These are phyloP conservation scores for Aspergillus felis DNA, from an alignment of 2,329 filamentous ascomycete species.

Conservation along the genomic window DNA sequence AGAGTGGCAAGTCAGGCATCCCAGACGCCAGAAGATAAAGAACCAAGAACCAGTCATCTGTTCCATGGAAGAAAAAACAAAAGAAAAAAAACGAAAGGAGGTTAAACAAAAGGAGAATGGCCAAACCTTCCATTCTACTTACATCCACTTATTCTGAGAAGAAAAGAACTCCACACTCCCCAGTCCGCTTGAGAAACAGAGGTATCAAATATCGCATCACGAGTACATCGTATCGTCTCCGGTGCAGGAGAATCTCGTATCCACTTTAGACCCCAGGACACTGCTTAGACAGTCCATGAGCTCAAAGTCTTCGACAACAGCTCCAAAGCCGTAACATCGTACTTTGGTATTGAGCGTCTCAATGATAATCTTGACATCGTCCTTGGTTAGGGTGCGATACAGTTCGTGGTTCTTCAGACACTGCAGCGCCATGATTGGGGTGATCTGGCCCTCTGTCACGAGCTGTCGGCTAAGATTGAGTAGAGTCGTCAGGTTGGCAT, in stretches of 20 bases:
- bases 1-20: background rate
- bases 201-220: conserved; percentile 11
- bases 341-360: conserved; percentile 75
- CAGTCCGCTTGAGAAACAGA: background rate
- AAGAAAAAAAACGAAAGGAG: background rate
- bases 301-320: conserved; percentile 66
- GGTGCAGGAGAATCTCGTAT: conserved; percentile 20
- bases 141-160: background rate
- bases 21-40: background rate
- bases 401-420: conserved; percentile 71
- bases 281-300: conserved; percentile 69
- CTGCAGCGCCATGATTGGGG: conserved; percentile 92
- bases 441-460: conserved; percentile 77
- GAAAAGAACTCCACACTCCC: background rate
- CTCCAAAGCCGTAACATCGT: conserved; percentile 81
- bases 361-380: conserved; percentile 69
- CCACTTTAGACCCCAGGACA: conserved; percentile 51
- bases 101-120: background rate
- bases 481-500: conserved; percentile 72
- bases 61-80: background rate
- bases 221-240: conserved; percentile 33
- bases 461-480: conserved; percentile 79
- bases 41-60: background rate
- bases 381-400: conserved; percentile 59
- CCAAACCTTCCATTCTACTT: background rate